Conservation (phyloP, 2,329 filamentous ascomycete species). For the Sclerotinia nivalis region DNA sequence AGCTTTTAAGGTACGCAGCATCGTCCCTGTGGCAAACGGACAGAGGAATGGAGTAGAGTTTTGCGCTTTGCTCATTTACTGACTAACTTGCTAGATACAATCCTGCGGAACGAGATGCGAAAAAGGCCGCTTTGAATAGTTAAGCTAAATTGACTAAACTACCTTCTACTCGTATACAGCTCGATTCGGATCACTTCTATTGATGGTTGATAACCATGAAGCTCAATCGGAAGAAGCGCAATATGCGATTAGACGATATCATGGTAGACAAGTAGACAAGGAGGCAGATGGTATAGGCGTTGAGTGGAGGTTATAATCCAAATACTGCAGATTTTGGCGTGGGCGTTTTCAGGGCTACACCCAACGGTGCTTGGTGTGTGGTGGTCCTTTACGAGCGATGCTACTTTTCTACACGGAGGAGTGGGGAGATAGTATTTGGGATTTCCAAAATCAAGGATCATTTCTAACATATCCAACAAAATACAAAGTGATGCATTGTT, state of each 20-base stretch:
- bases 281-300: conserved; percentile 31
- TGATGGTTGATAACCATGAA: not conserved
- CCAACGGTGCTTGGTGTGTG: conserved; percentile 12
- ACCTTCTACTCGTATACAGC: conserved; percentile 21
- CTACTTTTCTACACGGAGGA: conserved; percentile 6
- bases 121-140: conserved; percentile 42
- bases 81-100: conserved; percentile 47
- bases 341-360: conserved; percentile 20
- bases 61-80: conserved; percentile 27
- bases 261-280: not conserved
- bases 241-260: conserved; percentile 5
- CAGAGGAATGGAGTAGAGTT: conserved; percentile 1
- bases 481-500: conserved; percentile 12
- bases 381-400: conserved; percentile 12
- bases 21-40: not conserved
- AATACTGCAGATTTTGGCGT: conserved; percentile 20
- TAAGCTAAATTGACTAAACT: conserved; percentile 26
- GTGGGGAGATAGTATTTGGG: conserved; percentile 12
- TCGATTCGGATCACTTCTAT: not conserved
- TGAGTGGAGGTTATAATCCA: conserved; percentile 24
- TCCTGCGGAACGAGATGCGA: conserved; percentile 49
- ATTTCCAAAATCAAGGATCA: conserved; percentile 32
- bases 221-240: conserved; percentile 1
- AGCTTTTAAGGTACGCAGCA: conserved; percentile 78
- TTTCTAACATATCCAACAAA: conserved; percentile 21